Conservation (phyloP, 129 eudicot species). For the Tagetes erecta region DNA sequence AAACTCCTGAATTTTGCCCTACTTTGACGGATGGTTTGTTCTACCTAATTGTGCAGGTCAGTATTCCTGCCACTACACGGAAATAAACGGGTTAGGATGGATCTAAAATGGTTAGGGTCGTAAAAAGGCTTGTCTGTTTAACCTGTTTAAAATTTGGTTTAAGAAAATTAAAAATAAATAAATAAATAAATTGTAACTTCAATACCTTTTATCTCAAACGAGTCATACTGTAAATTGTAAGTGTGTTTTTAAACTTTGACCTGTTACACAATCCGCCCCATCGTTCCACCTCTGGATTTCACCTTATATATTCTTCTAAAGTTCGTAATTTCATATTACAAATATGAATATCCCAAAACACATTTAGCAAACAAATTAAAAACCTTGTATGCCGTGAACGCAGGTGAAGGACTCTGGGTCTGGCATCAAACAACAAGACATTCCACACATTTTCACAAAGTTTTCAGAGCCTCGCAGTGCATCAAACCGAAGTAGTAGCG, state of each 20-base stretch:
- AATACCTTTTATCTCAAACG: background rate
- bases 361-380: background rate
- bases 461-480: constrained; percentile 48
- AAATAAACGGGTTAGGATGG: background rate
- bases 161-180: no score
- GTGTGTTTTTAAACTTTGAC: background rate
- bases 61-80: background rate
- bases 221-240: background rate
- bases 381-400: background rate
- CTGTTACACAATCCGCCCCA: background rate
- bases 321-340: background rate
- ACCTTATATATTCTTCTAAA: background rate
- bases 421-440: constrained; percentile 56
- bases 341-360: constrained; percentile 1
- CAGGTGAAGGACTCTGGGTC: constrained; percentile 69
- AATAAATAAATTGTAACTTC: background rate
- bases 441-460: constrained; percentile 55
- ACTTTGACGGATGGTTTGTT: constrained; percentile 46
- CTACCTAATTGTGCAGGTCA: constrained; percentile 65
- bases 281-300: background rate
- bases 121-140: background rate
- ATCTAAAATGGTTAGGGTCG: background rate
- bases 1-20: constrained; percentile 49
- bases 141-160: background rate
- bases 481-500: constrained; percentile 29